These are phyloP conservation scores for Marsdenia floribunda DNA, from an alignment of 257 asterid genomes.

Conservation along the genomic window DNA sequence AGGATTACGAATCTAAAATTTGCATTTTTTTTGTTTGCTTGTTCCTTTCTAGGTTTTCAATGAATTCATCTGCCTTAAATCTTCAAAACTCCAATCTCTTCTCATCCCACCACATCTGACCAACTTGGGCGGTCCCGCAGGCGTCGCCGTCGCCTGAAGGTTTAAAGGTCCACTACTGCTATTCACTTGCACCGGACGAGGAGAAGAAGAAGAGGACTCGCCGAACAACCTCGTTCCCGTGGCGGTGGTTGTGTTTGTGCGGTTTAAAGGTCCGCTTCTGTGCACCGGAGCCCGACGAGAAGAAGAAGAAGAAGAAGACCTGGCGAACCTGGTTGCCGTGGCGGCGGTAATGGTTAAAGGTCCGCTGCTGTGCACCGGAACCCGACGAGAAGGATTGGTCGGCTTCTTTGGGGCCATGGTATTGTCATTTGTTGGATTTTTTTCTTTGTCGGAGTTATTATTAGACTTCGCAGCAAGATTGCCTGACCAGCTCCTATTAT, in stretches of 20 bases:
- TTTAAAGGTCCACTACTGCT: neutral
- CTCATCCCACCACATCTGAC: conserved; percentile 45
- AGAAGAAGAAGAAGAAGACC: too few relatives aligned
- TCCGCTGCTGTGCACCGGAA: conserved; percentile 14
- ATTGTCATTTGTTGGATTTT: conserved; percentile 11
- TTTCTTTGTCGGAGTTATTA: conserved; percentile 2
- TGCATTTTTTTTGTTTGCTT: too few relatives aligned
- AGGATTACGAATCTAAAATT: too few relatives aligned
- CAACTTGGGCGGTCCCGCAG: conserved; percentile 21
- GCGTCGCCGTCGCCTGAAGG: neutral
- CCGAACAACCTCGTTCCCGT: too few relatives aligned
- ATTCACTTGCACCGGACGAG: too few relatives aligned
- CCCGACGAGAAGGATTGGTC: neutral
- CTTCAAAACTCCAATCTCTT: conserved; percentile 52
- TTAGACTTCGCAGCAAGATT: conserved; percentile 22
- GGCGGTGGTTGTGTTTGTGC: too few relatives aligned
- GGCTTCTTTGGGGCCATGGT: neutral
- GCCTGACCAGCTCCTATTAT: conserved; percentile 42
- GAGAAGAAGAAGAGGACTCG: too few relatives aligned
- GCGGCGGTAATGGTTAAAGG: neutral
- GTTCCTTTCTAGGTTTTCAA: neutral
- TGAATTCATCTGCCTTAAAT: conserved; percentile 8
- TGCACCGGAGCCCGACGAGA: too few relatives aligned
- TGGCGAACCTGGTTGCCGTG: too few relatives aligned
- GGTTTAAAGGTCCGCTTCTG: neutral